phyloP scores from a whole-genome alignment of 2,329 filamentous ascomycete species.

The Moelleriella libera region DNA sequence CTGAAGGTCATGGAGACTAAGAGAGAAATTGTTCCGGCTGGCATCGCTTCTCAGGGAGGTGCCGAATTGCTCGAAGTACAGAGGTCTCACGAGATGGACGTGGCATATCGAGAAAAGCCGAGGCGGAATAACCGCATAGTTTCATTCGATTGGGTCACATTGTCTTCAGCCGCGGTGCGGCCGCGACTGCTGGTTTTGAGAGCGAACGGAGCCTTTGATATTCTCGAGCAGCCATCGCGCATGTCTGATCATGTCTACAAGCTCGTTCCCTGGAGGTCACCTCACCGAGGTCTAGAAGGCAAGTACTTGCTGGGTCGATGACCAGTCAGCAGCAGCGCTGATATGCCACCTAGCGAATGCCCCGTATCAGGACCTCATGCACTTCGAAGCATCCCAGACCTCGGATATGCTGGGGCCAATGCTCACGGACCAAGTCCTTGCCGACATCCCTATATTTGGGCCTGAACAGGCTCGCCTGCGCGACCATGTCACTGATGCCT shows the following conservation, averaged over 20 bases:
- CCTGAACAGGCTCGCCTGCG: slow-evolving; percentile 28
- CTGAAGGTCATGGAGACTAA: slow-evolving; percentile 46
- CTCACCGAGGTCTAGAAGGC: slow-evolving; percentile 43
- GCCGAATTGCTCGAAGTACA: slow-evolving; percentile 46
- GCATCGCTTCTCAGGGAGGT: slow-evolving; percentile 25
- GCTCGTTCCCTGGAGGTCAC: slow-evolving; percentile 45
- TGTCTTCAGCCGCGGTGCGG: slow-evolving; percentile 38
- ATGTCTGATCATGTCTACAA: slow-evolving; percentile 45
- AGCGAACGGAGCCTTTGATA: slow-evolving; percentile 46
- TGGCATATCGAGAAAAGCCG: slow-evolving; percentile 35
- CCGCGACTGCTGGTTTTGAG: slow-evolving; percentile 46
- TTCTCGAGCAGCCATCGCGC: slow-evolving; percentile 45
- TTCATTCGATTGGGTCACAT: slow-evolving; percentile 54
- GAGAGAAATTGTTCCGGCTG: slow-evolving; percentile 32
- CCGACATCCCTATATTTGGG: slow-evolving; percentile 43
- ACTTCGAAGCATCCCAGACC: slow-evolving; percentile 40
- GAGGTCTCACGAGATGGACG: slow-evolving; percentile 48
- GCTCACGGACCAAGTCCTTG: slow-evolving; percentile 36
- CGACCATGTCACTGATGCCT: slow-evolving; percentile 24
- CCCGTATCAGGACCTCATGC: slow-evolving; percentile 41
- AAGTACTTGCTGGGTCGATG: slow-evolving; percentile 4
- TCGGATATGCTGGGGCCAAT: slow-evolving; percentile 39
- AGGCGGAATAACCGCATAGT: slow-evolving; percentile 47
- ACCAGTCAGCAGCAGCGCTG: neutral
- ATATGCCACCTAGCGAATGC: slow-evolving; percentile 26